Conservation (phyloP, 345 rosid species). For the thale cress (Arabidopsis thaliana) region DNA sequence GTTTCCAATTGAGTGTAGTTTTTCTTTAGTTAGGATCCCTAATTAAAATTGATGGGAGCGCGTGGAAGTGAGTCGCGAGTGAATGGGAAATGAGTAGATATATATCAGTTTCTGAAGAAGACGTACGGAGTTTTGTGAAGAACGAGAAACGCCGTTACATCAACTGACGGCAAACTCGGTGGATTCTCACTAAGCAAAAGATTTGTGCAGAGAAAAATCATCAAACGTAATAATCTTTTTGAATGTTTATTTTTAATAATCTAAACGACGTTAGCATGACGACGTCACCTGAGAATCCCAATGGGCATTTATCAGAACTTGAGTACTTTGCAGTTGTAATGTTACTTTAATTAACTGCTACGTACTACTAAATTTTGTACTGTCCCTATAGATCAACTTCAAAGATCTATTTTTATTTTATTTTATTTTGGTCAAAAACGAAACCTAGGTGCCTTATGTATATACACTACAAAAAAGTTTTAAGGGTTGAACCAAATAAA, state of each 20-base stretch:
- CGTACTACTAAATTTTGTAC: slow-evolving; percentile 14
- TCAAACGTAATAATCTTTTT: slow-evolving; percentile 33
- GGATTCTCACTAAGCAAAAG: slow-evolving; percentile 44
- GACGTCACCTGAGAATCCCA: slow-evolving; percentile 45
- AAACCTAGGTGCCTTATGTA: not conserved
- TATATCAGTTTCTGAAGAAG: not conserved
- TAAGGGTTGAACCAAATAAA: not conserved
- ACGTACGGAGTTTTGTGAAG: slow-evolving; percentile 42
- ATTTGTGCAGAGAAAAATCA: slow-evolving; percentile 43
- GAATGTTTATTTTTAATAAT: not conserved
- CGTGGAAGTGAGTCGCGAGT: slow-evolving; percentile 27
- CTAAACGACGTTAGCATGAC: slow-evolving; percentile 47
- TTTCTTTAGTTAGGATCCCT: not conserved
- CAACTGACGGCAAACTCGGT: slow-evolving; percentile 45
- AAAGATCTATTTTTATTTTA: not conserved
- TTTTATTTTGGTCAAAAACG: not conserved
- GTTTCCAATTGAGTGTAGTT: not conserved
- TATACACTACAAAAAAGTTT: not conserved
- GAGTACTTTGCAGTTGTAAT: slow-evolving; percentile 31
- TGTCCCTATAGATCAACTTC: not conserved
- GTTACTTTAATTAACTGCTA: slow-evolving; percentile 28
- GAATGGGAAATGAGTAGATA: not conserved
- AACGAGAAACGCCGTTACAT: slow-evolving; percentile 51
- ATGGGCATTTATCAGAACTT: slow-evolving; percentile 38
- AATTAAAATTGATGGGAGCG: not conserved